A percentile compares a stretch with the other conserved stretches of the same genome.
phyloP scores from a whole-genome alignment of 345 rosid genomes.

The Heritiera littoralis region DNA sequence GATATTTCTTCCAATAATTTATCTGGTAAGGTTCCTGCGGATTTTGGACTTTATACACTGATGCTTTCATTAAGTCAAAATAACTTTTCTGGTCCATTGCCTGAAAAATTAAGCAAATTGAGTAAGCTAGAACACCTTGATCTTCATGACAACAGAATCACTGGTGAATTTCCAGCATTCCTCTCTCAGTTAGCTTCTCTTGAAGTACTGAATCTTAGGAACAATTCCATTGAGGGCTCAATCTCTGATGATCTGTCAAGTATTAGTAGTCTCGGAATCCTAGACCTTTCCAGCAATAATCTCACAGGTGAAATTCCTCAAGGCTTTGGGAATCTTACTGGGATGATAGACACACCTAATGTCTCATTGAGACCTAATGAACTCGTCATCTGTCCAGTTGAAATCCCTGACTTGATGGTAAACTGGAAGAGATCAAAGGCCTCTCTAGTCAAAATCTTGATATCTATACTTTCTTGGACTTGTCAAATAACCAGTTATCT shows the following conservation, averaged over 20 bases:
- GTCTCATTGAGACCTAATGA: not conserved
- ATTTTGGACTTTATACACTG: not conserved
- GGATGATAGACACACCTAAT: slow-evolving; percentile 27
- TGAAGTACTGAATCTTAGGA: slow-evolving; percentile 37
- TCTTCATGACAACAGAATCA: slow-evolving; percentile 41
- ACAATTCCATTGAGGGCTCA: slow-evolving; percentile 33
- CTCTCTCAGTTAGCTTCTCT: slow-evolving; percentile 32
- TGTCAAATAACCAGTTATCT: slow-evolving; percentile 41
- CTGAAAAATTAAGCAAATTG: slow-evolving; percentile 23
- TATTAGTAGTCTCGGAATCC: slow-evolving; percentile 34
- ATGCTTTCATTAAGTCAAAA: slow-evolving; percentile 31
- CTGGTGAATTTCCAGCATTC: slow-evolving; percentile 31
- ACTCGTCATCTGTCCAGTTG: not conserved
- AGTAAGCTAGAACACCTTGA: slow-evolving; percentile 34
- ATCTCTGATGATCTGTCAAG: slow-evolving; percentile 35
- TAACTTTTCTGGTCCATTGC: slow-evolving; percentile 29
- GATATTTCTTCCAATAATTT: slow-evolving; percentile 28
- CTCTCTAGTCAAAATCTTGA: slow-evolving; percentile 15
- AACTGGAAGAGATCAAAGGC: slow-evolving; percentile 40
- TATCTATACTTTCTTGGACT: slow-evolving; percentile 39
- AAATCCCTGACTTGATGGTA: slow-evolving; percentile 23
- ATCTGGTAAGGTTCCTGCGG: slow-evolving; percentile 32
- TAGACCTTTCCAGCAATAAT: slow-evolving; percentile 40
- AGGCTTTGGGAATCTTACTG: slow-evolving; percentile 36
- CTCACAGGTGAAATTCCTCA: slow-evolving; percentile 33